Percentiles rank a stretch among this genome's conserved stretches.
These are phyloP conservation scores for Eucalyptus rudis DNA, from an alignment of 345 rosid genomes.

Conservation along the genomic window DNA sequence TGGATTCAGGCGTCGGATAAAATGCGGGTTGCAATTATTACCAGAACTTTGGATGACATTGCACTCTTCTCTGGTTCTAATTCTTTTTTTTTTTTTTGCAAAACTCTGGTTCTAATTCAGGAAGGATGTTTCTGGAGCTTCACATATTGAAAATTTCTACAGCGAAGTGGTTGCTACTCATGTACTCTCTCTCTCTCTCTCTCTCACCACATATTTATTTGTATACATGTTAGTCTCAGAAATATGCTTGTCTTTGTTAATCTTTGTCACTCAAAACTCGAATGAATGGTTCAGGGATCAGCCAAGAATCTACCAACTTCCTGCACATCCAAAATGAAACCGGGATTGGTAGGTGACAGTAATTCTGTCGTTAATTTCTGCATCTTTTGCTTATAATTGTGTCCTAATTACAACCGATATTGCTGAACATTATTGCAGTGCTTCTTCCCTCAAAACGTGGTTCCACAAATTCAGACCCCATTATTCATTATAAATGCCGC, in stretches of 20 bases:
- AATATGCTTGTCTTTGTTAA: neutral
- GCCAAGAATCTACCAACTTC: constrained; percentile 64
- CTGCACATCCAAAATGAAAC: constrained; percentile 58
- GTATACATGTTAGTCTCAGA: neutral
- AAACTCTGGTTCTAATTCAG: constrained; percentile 17
- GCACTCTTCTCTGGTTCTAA: neutral
- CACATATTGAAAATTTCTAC: constrained; percentile 45
- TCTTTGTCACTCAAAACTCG: neutral
- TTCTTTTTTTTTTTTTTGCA: neutral
- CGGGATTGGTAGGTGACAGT: constrained; percentile 31
- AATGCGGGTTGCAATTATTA: neutral
- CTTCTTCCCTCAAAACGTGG: constrained; percentile 86
- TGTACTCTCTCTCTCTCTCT: constrained; percentile 26
- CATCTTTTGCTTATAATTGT: neutral
- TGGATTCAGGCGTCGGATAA: neutral
- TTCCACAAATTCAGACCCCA: constrained; percentile 52
- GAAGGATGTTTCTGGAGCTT: constrained; percentile 66
- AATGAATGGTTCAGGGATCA: constrained; percentile 42
- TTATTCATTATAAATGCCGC: constrained; percentile 80
- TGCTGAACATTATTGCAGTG: constrained; percentile 24
- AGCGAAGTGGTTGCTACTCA: constrained; percentile 64
- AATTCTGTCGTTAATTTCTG: neutral
- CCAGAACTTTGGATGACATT: neutral
- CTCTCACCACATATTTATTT: neutral
- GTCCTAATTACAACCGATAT: neutral